Evolutionary conservation across 2,329 filamentous ascomycete genomes (phyloP).

Genomic region (Fusarium verrucosum): DNA sequence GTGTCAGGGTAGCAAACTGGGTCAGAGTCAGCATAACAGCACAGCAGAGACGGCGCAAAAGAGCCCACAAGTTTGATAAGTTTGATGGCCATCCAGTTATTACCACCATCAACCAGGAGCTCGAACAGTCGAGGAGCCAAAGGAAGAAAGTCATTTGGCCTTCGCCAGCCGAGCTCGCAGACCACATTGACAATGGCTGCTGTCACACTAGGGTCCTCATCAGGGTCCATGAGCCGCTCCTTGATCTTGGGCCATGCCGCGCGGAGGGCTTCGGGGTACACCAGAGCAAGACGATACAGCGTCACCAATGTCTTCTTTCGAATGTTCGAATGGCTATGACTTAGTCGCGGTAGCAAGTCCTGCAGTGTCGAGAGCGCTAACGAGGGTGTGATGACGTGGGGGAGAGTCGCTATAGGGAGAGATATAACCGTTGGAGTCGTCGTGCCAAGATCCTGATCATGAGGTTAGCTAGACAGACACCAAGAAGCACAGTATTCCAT

Average conservation of each 20-base stretch:
- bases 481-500: background rate
- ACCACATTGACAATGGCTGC: constrained; percentile 97
- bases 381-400: constrained; percentile 92
- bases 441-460: constrained; percentile 71
- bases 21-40: background rate
- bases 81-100: constrained; percentile 99
- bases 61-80: constrained; percentile 89
- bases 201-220: constrained; percentile 91
- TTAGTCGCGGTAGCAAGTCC: constrained; percentile 86
- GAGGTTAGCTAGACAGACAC: background rate
- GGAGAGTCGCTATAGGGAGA: constrained; percentile 87
- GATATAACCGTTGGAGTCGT: constrained; percentile 79
- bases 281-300: constrained; percentile 88
- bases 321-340: constrained; percentile 84
- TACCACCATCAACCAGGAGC: constrained; percentile 87
- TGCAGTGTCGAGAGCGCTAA: constrained; percentile 89
- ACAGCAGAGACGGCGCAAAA: background rate
- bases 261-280: constrained; percentile 94
- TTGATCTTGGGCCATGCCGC: constrained; percentile 98
- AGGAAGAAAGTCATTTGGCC: constrained; percentile 92
- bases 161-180: constrained; percentile 92
- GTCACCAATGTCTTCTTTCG: constrained; percentile 97
- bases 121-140: constrained; percentile 92
- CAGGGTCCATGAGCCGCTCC: constrained; percentile 87
- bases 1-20: constrained; percentile 93